Percentiles rank a stretch among this genome's conserved stretches.
These are phyloP conservation scores for Wickerhamiella brachini DNA, from an alignment of 805 yeast species.

Conservation along the genomic window DNA sequence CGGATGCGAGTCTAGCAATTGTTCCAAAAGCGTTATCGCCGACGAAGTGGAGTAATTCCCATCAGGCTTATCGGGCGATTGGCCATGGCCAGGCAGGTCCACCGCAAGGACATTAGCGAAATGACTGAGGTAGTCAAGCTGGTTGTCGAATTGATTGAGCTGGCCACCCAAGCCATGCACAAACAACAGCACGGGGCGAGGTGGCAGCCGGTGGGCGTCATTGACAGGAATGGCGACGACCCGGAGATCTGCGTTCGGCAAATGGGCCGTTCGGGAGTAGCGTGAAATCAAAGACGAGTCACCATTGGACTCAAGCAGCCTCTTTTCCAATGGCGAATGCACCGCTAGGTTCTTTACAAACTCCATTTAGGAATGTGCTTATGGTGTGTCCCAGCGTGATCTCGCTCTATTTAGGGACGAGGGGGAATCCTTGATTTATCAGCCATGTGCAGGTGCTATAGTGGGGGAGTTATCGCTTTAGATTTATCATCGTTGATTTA, in stretches of 20 bases:
- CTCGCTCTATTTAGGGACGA: neutral
- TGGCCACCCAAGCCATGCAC: slow-evolving; percentile 90
- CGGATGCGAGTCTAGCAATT: slow-evolving; percentile 10
- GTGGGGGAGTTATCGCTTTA: neutral
- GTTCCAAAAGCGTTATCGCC: slow-evolving; percentile 7
- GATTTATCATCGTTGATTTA: neutral
- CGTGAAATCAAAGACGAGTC: slow-evolving; percentile 3
- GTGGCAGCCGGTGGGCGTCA: slow-evolving; percentile 19
- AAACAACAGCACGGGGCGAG: slow-evolving; percentile 47
- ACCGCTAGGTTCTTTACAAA: neutral
- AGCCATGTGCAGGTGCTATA: no score
- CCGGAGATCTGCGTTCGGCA: slow-evolving; percentile 34
- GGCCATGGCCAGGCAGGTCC: slow-evolving; percentile 86
- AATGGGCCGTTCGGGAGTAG: slow-evolving; percentile 12
- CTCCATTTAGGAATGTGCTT: neutral
- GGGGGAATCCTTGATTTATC: neutral
- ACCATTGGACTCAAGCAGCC: slow-evolving; percentile 2
- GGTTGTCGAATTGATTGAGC: slow-evolving; percentile 67
- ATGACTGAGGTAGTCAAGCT: slow-evolving; percentile 47
- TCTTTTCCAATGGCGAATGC: slow-evolving; percentile 8
- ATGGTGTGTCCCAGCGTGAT: neutral
- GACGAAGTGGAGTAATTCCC: slow-evolving; percentile 8
- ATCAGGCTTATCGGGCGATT: slow-evolving; percentile 15
- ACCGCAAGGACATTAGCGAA: slow-evolving; percentile 52
- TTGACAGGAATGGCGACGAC: slow-evolving; percentile 24